Conservation (phyloP, 164 flowering plant species). For the Platanus orientalis region DNA sequence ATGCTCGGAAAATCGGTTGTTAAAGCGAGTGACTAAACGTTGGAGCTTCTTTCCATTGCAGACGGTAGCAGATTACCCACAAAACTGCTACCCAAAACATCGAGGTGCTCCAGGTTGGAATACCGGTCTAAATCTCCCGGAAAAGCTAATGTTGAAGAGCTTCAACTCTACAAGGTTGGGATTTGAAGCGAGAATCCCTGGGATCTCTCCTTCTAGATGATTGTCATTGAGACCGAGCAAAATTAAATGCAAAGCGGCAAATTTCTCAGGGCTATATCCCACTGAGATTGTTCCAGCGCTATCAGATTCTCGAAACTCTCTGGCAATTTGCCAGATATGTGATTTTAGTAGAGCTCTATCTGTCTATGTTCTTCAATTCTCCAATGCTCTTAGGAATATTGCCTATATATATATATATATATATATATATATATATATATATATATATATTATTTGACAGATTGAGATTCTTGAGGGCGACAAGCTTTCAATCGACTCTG, state of each 20-base stretch:
- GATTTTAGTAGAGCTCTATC: conserved; percentile 47
- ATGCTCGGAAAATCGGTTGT: conserved; percentile 48
- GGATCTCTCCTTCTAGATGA: conserved; percentile 45
- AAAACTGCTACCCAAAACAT: conserved; percentile 57
- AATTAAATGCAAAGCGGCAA: conserved; percentile 39
- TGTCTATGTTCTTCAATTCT: conserved; percentile 26
- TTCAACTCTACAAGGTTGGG: conserved; percentile 34
- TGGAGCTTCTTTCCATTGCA: conserved; percentile 43
- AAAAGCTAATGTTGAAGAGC: conserved; percentile 60
- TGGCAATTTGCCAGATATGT: conserved; percentile 56
- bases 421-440: no score
- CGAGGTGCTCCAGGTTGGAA: conserved; percentile 40
- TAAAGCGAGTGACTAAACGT: conserved; percentile 29
- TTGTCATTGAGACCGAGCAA: conserved; percentile 61
- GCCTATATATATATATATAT: no score
- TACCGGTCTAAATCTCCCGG: conserved; percentile 52
- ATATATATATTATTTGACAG: conserved; percentile 37
- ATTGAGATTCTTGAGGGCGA: conserved; percentile 37
- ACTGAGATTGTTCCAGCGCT: conserved; percentile 43
- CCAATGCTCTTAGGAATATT: conserved; percentile 50
- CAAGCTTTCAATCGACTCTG: conserved; percentile 39
- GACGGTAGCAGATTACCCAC: conserved; percentile 56
- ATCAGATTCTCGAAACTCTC: conserved; percentile 41
- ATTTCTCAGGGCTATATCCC: conserved; percentile 47
- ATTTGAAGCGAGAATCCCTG: conserved; percentile 35